Evolutionary conservation across 257 asterid genomes (phyloP).

Genomic region (Hygrophila difformis): DNA sequence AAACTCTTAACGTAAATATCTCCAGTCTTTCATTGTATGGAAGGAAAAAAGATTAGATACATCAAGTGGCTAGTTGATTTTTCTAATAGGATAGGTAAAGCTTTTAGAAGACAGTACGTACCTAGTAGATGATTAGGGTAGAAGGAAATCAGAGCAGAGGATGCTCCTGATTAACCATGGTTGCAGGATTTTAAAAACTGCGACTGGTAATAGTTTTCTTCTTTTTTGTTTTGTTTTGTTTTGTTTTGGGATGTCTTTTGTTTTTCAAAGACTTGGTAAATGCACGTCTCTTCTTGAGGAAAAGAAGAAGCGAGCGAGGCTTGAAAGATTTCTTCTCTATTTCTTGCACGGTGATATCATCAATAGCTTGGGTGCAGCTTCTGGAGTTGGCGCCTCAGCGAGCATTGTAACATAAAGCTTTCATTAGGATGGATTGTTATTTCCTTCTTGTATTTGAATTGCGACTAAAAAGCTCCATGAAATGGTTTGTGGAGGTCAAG

Average conservation of each 20-base stretch:
- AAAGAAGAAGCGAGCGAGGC: too few species aligned
- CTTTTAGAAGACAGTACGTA: too few species aligned
- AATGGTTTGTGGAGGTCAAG: conserved; percentile 45
- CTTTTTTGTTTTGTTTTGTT: conserved; percentile 8
- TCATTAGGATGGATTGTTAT: background rate
- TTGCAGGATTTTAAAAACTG: conserved; percentile 44
- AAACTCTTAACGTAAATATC: conserved; percentile 9
- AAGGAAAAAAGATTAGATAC: conserved; percentile 25
- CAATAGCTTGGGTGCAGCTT: conserved; percentile 23
- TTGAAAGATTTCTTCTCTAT: conserved; percentile 16
- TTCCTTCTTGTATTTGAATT: background rate
- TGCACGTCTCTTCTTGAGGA: conserved; percentile 34
- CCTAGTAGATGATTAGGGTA: too few species aligned
- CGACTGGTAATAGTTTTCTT: conserved; percentile 36
- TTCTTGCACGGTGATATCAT: conserved; percentile 2
- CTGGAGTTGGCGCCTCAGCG: conserved; percentile 42
- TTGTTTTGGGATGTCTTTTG: conserved; percentile 8
- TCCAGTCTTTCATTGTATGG: conserved; percentile 20
- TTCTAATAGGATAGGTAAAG: too few species aligned
- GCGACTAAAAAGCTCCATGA: conserved; percentile 37
- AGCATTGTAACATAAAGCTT: conserved; percentile 12
- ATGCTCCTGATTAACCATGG: conserved; percentile 38
- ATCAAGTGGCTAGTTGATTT: too few species aligned
- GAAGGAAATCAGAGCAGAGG: conserved; percentile 39
- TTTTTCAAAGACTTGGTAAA: conserved; percentile 19